phyloP scores from a whole-genome alignment of 2,329 filamentous ascomycete genomes.

The Penicillium sp. region DNA sequence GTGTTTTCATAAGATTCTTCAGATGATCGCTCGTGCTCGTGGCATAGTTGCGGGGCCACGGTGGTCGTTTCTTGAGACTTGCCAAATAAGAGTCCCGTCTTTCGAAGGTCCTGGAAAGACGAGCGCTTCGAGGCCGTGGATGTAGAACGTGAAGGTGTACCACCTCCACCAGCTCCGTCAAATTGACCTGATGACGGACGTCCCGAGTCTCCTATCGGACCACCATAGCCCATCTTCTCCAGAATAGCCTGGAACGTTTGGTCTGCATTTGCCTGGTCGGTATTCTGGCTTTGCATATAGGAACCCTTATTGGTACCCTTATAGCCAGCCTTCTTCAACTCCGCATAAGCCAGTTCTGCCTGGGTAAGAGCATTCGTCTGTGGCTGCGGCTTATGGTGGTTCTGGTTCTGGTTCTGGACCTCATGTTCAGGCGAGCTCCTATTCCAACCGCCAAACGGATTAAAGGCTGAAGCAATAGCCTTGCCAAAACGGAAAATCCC shows the following conservation, averaged over 20 bases:
- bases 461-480: slow-evolving; percentile 58
- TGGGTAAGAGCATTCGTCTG: slow-evolving; percentile 51
- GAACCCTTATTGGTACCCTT: slow-evolving; percentile 45
- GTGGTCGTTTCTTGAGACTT: slow-evolving; percentile 35
- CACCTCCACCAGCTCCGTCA: not conserved
- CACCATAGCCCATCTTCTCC: slow-evolving; percentile 34
- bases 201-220: slow-evolving; percentile 16
- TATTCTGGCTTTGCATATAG: slow-evolving; percentile 29
- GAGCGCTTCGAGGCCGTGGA: slow-evolving; percentile 35
- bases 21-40: slow-evolving; percentile 24
- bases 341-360: slow-evolving; percentile 57
- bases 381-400: slow-evolving; percentile 25
- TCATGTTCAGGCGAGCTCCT: slow-evolving; percentile 45
- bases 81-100: slow-evolving; percentile 34
- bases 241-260: slow-evolving; percentile 40
- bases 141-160: slow-evolving; percentile 19
- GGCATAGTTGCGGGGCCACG: slow-evolving; percentile 18
- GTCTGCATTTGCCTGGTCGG: slow-evolving; percentile 32
- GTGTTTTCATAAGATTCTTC: slow-evolving; percentile 28
- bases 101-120: slow-evolving; percentile 42
- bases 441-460: slow-evolving; percentile 56
- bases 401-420: too few species aligned
- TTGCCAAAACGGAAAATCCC: slow-evolving; percentile 62
- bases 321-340: slow-evolving; percentile 59
- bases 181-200: slow-evolving; percentile 17